Evolutionary conservation across 202 grass and related monocot species (phyloP).

Genomic region (Musa balbisiana): DNA sequence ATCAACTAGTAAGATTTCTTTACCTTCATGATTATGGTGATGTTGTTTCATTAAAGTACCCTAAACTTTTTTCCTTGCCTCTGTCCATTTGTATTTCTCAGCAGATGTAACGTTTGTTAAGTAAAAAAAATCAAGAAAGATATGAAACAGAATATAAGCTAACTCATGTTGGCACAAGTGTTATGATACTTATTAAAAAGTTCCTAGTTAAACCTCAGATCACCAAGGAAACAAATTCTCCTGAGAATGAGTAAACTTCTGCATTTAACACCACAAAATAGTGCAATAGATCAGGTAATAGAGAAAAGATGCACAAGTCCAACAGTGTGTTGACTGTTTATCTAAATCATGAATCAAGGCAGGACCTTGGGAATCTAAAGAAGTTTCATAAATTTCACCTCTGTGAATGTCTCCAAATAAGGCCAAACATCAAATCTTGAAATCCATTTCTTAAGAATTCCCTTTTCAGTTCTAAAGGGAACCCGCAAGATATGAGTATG

Average conservation of each 20-base stretch:
- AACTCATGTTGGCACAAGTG: background rate
- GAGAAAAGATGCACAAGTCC: too few relatives aligned
- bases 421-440: slow-evolving; percentile 99
- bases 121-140: background rate
- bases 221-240: background rate
- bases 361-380: slow-evolving; percentile 9
- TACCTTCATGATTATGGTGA: too few relatives aligned
- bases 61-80: too few relatives aligned
- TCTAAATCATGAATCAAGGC: background rate
- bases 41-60: too few relatives aligned
- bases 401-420: slow-evolving; percentile 72
- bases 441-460: slow-evolving; percentile 87
- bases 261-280: background rate
- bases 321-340: too few relatives aligned
- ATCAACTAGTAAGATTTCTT: too few relatives aligned
- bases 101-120: too few relatives aligned
- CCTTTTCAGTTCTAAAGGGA: slow-evolving; percentile 75
- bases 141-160: background rate
- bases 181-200: background rate
- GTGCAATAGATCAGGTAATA: background rate
- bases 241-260: background rate
- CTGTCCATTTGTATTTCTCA: too few relatives aligned
- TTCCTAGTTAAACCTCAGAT: background rate
- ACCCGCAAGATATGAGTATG: slow-evolving; percentile 78
- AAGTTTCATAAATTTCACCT: slow-evolving; percentile 39